phyloP scores from a whole-genome alignment of 1,284 basidiomycete genomes.

The Ceratobasidium sp. region DNA sequence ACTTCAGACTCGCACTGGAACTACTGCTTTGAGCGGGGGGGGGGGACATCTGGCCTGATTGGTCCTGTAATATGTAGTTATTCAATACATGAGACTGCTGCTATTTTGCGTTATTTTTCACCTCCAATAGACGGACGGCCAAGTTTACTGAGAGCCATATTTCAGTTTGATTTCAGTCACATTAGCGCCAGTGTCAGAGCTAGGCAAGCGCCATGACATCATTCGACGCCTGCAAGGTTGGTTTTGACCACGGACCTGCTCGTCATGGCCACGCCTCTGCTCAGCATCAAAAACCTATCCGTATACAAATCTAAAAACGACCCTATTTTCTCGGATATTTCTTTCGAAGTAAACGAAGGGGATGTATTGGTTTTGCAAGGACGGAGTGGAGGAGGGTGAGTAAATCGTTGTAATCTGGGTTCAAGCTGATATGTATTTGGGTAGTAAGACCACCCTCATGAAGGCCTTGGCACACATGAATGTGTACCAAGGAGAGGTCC shows the following conservation, averaged over 20 bases:
- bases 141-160: too few species aligned
- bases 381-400: slow-evolving; percentile 72
- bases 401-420: too few species aligned
- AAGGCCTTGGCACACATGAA: slow-evolving; percentile 84
- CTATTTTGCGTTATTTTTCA: too few species aligned
- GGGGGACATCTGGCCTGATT: too few species aligned
- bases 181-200: too few species aligned
- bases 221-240: neutral
- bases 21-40: too few species aligned
- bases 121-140: too few species aligned
- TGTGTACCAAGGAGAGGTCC: slow-evolving; percentile 70
- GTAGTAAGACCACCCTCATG: slow-evolving; percentile 77
- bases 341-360: slow-evolving; percentile 67
- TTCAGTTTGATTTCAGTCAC: too few species aligned
- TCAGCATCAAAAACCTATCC: slow-evolving; percentile 57
- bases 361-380: slow-evolving; percentile 79
- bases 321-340: slow-evolving; percentile 63
- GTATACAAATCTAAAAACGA: slow-evolving; percentile 56
- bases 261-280: slow-evolving; percentile 47
- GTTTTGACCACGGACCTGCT: neutral
- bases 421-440: slow-evolving; percentile 35
- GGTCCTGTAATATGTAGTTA: too few species aligned
- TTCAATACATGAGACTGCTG: too few species aligned
- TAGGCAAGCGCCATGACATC: neutral
- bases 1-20: too few species aligned